Evolutionary conservation across 176 grass and related monocot genomes (phyloP), one percentile per base, ranked within the genome.

Genomic region (Ensete ventricosum): DNA sequence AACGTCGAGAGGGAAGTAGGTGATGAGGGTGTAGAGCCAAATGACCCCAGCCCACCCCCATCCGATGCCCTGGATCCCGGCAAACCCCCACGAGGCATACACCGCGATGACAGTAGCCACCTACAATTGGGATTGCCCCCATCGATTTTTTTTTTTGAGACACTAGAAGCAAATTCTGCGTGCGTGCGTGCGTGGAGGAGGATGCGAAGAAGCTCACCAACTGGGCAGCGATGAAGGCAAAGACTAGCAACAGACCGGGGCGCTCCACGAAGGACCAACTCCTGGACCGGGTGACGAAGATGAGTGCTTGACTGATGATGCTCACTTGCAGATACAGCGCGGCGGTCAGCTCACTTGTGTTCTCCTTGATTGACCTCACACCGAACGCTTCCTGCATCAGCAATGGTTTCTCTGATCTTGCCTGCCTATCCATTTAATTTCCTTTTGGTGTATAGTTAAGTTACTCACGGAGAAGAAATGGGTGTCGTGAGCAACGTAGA

Each of bases 401-500:
- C 8, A 9, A 74, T 4, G 29, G 29, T 3, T 34, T 4, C 29
- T 34, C 29, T 34, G 3, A 3, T 34, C 4, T 34, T 34, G 29
- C 29, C 29, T 34, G 29, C 29, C 3, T 34, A 34, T 34, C 29
- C 29, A 34, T 3, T 34, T 34, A 34, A 34, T 34, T 34, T 34
- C 29, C 29, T 34, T 34, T 34, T 34, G 29, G 29, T 4, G 22
- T 23, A 5, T 4, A 23, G 22, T 23, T 23, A 23, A 43, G 50
- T 9, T 2, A 43, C 29, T 65, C 52, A 94, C 91, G 0, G 83
- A 49, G 85, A 93, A 90, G 79, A 90, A 88, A 49, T 90, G 81
- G 9, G 93, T 96, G 83, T 97, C 93, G 72, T 90, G 84, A 0
- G 80, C 87, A 49, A 88, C 74, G 76, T 79, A 93, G 88, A 97